Evolutionary conservation across 352 stramenopile species (phyloP), one percentile per base, ranked within the genome.

Genomic region (Globisporangium acanthophoron): DNA sequence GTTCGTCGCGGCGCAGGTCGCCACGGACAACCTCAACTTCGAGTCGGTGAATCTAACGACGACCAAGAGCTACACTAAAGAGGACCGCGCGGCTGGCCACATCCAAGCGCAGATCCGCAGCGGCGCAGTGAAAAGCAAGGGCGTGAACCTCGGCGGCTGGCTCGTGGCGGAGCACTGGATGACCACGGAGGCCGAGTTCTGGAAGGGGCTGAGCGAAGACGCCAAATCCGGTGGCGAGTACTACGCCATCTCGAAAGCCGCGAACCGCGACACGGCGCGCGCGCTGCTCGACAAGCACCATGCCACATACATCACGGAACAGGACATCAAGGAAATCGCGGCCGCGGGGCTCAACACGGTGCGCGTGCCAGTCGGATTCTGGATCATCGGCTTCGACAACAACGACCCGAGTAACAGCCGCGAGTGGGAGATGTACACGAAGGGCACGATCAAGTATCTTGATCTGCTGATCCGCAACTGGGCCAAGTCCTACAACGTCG

Each of bases 121-220:
- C 21, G 84, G 81, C 2, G 54, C 60, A 12, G 70, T 71, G 4
- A 67, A 56, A 16, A 80, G 69, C 54, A 76, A 76, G 51, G 85
- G 78, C 24, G 85, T 92, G 39, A 91, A 91, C 59, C 69, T 94
- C 35, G 85, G 85, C 20, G 73, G 72, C 20, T 94, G 85, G 81
- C 77, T 92, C 35, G 81, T 92, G 21, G 73, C 73, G 11, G 85
- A 94, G 66, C 44, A 88, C 57, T 94, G 85, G 81, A 94, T 94
- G 85, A 88, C 79, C 11, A 66, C 33, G 20, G 61, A 65, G 0
- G 68, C 78, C 8, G 69, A 85, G 35, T 73, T 91, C 44, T 92
- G 79, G 82, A 61, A 76, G 8, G 77, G 70, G 20, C 61, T 87
- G 56, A 51, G 65, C 5, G 49, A 64, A 12, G 60, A 70, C n/a